phyloP scores from a whole-genome alignment of 495 filamentous ascomycete genomes.

The Saxophila tyrrhenica region DNA sequence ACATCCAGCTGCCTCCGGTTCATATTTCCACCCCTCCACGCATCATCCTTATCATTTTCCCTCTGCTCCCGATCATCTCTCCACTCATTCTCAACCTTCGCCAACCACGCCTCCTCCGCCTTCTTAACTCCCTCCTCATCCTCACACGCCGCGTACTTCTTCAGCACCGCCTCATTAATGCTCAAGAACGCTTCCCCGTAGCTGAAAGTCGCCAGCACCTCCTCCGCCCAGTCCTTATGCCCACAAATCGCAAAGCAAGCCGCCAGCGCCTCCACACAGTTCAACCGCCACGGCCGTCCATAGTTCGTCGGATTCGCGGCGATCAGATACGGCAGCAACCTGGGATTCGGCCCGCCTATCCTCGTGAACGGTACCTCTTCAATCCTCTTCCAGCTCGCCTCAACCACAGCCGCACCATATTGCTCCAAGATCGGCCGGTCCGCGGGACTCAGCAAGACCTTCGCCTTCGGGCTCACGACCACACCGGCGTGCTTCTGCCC shows the following conservation, averaged over 20 bases:
- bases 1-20: constrained; percentile 52
- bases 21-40: constrained; percentile 77
- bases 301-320: constrained; percentile 97
- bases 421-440: constrained; percentile 72
- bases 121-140: constrained; percentile 82
- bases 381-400: constrained; percentile 91
- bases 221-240: constrained; percentile 76
- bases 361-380: constrained; percentile 81
- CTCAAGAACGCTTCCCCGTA: constrained; percentile 80
- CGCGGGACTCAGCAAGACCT: constrained; percentile 66
- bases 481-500: constrained; percentile 86
- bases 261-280: constrained; percentile 90
- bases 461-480: constrained; percentile 87
- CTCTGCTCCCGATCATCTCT: constrained; percentile 58
- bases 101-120: constrained; percentile 76
- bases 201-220: constrained; percentile 69
- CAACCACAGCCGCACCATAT: constrained; percentile 88
- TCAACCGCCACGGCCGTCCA: constrained; percentile 83
- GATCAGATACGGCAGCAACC: constrained; percentile 74
- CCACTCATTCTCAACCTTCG: constrained; percentile 82
- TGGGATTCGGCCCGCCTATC: constrained; percentile 60
- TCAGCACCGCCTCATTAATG: constrained; percentile 73
- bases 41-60: constrained; percentile 42
- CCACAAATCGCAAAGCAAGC: constrained; percentile 89
- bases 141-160: constrained; percentile 70